Base-by-base conservation (phyloP, 2,329 filamentous ascomycete genomes). In the Arthroderma uncinatum region DNA sequence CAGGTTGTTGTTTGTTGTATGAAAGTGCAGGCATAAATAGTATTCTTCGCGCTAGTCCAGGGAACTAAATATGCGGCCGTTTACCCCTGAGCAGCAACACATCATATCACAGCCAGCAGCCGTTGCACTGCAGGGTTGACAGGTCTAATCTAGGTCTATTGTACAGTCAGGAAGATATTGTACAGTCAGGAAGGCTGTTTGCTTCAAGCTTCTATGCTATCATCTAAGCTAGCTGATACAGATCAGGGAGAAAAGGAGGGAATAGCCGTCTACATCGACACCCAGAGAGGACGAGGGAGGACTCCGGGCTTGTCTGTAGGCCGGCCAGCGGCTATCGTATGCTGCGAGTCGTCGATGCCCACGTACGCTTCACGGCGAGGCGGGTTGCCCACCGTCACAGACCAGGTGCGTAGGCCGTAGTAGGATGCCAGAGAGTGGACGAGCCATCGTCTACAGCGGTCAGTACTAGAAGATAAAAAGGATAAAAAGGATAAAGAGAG, bases 351-450 rank as follows among this genome's bases (percentile, higher is more conserved):
- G 55, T 68, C 66, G 60, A 92, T 75, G 2, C 87, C 87, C 21
- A 96, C 84, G 65, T 94, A 95, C 6, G 93, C 89, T 61, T 93
- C 86, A 54, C 88, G 82, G 55, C 85, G 81, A 12, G 83, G 80
- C 2, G 89, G 85, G 62, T 83, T 78, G 33, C 83, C 84, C 0
- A 85, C 79, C 0, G 86, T 86, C 59, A 92, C 82, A 3, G 87
- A 91, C 75, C 84, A 89, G 19, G 91, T 95, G 60, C 84, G 81
- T 57, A 96, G 79, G 47, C 90, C 91, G 68, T 97, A 97, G 71
- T 97, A 97, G 40, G 86, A 82, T 8, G 89, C 92, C 61, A 97
- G 91, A 58, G 88, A 87, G 71, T 97, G 91, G 1, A 94, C 89
- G 56, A 97, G 81, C 87, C 91, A 97, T 62, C 92, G 87, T 63